Evolutionary conservation across 2,329 filamentous ascomycete genomes (phyloP), one percentile per base, ranked within the genome.

Genomic region (Sporothrix schenckii): DNA sequence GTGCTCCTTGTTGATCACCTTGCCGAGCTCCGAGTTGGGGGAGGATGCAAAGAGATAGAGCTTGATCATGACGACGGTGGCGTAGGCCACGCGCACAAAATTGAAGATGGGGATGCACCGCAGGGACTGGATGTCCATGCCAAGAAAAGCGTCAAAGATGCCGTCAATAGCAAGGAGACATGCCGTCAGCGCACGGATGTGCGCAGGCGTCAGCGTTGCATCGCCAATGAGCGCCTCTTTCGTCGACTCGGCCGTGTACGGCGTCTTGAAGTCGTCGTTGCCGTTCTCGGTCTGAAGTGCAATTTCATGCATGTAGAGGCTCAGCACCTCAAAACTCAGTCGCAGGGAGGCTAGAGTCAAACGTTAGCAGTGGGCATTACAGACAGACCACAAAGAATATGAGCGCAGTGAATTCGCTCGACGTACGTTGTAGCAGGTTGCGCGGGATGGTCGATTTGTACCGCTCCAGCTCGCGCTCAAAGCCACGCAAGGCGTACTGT

Each of bases 271-370:
- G 34, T 88, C 84, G 9, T 87, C 82, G 24, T 81, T 83, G 72
- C 87, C 85, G 68, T 66, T 65, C 19, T 91, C 88, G 10, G 86
- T 83, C 73, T 92, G 89, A 73, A 94, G 86, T 2, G 87, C 88
- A 69, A 92, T 87, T 78, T 94, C 92, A 77, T 94, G 90, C 81
- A 93, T 89, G 77, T 91, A 93, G 3, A 94, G 81, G 72, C 85
- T 90, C 49, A 92, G 77, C 1, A 90, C 85, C 73, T 89, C 83
- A 74, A 92, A 88, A 72, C 86, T 86, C 74, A 93, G 84, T 21
- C 82, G 80, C 60, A 93, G 81, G 0, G 87, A 84, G n/a, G 86
- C 89, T 89, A 76, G 66, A 49, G 19, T 5, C 5, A 9, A 39
- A 50, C 13, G 10, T 44, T 44, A 39, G 65, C 16, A 24, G 27